phyloP scores from a whole-genome alignment of 2,329 filamentous ascomycete genomes.

The Claviceps humidiphila region DNA sequence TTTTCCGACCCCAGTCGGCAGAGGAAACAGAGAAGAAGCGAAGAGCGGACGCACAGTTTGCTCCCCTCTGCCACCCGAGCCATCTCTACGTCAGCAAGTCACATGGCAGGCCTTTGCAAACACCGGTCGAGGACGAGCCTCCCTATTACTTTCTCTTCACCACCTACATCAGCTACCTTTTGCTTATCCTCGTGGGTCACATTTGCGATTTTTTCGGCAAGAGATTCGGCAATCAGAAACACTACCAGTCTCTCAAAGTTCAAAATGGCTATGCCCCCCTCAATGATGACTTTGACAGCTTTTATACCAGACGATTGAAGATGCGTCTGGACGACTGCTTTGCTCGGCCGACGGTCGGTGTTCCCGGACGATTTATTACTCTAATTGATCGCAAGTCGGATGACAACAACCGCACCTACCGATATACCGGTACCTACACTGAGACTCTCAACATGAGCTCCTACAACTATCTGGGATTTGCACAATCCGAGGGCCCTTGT shows the following conservation, averaged over 20 bases:
- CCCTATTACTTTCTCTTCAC: constrained; percentile 95
- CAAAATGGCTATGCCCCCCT: constrained; percentile 86
- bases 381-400: constrained; percentile 81
- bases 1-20: constrained; percentile 80
- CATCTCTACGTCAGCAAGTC: constrained; percentile 87
- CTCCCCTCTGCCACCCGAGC: constrained; percentile 62
- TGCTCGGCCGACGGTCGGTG: constrained; percentile 78
- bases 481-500: constrained; percentile 92
- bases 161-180: constrained; percentile 95
- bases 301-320: constrained; percentile 88
- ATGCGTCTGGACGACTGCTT: constrained; percentile 95
- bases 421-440: constrained; percentile 77
- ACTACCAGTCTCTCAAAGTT: constrained; percentile 69
- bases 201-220: constrained; percentile 97
- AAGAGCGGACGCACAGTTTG: constrained; percentile 80
- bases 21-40: constrained; percentile 66
- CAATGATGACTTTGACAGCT: constrained; percentile 98
- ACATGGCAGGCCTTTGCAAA: constrained; percentile 63
- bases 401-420: constrained; percentile 84
- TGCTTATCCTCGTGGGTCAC: constrained; percentile 90
- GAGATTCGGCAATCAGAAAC: constrained; percentile 70
- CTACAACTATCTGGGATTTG: constrained; percentile 98
- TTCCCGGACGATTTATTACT: constrained; percentile 88
- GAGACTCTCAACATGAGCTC: constrained; percentile 98
- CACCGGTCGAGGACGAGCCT: constrained; percentile 85